Conservation (phyloP, 1,284 basidiomycete species). For the Trametes polyzona region DNA sequence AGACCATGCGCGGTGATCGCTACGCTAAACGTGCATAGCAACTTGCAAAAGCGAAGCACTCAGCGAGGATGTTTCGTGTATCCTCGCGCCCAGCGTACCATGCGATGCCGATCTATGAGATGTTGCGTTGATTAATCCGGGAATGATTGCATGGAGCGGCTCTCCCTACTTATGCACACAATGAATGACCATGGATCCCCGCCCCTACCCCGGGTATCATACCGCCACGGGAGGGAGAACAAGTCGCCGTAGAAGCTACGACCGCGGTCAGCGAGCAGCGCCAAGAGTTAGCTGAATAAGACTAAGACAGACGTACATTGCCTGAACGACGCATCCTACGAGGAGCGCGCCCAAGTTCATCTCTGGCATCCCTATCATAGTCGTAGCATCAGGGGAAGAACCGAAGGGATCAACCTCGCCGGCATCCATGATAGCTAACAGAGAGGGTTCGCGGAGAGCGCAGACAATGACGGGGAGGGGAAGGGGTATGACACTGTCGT, state of each 20-base stretch:
- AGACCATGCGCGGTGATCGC: background rate
- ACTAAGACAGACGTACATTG: background rate
- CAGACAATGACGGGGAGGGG: too few species aligned
- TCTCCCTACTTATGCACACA: background rate
- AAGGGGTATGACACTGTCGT: too few species aligned
- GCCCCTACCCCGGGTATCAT: background rate
- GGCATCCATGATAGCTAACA: too few species aligned
- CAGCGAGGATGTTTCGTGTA: too few species aligned
- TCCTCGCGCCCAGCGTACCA: too few species aligned
- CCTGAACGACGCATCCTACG: background rate
- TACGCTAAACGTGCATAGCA: slow-evolving; percentile 7
- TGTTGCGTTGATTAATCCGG: background rate
- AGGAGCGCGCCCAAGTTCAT: slow-evolving; percentile 3
- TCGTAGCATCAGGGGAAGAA: background rate
- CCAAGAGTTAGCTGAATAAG: background rate
- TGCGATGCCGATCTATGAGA: background rate
- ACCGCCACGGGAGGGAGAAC: slow-evolving; percentile 1
- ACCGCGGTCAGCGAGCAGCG: background rate
- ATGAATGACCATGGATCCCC: background rate
- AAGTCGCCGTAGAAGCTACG: slow-evolving; percentile 4
- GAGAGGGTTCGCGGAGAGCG: too few species aligned
- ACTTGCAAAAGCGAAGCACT: background rate
- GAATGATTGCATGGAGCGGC: background rate
- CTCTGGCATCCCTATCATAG: background rate
- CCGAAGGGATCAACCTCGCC: too few species aligned